Conservation (phyloP, 805 yeast genomes). For the Scheffersomyces coipomensis region DNA sequence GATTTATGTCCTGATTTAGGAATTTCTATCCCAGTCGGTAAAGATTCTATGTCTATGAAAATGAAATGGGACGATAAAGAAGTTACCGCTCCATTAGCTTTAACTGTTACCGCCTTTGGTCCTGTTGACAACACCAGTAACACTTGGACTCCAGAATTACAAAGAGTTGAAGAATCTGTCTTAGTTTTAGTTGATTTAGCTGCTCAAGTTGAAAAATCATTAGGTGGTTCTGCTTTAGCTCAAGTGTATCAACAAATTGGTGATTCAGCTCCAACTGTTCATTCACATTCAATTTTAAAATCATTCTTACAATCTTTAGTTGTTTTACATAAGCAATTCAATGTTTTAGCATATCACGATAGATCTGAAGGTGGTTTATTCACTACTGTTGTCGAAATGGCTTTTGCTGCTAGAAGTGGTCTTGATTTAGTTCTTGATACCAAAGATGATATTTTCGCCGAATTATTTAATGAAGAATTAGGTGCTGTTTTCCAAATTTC, state of each 20-base stretch:
- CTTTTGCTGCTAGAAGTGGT: conserved; percentile 93
- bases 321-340: conserved; percentile 62
- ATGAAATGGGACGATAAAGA: conserved; percentile 95
- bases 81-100: conserved; percentile 92
- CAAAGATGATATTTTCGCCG: conserved; percentile 46
- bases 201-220: conserved; percentile 44
- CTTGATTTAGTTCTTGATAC: conserved; percentile 49
- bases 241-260: conserved; percentile 93
- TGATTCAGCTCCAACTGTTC: conserved; percentile 77
- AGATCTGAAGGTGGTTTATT: conserved; percentile 95
- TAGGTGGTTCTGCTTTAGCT: conserved; percentile 94
- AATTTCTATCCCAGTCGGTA: conserved; percentile 93
- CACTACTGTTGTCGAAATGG: conserved; percentile 88
- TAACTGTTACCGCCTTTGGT: conserved; percentile 87
- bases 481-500: conserved; percentile 94
- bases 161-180: conserved; percentile 51
- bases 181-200: conserved; percentile 82
- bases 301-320: conserved; percentile 67
- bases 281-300: conserved; percentile 61
- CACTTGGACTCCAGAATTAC: conserved; percentile 93
- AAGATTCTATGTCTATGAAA: conserved; percentile 99
- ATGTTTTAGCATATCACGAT: conserved; percentile 89
- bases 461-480: conserved; percentile 86
- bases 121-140: conserved; percentile 80
- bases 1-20: conserved; percentile 94